phyloP scores from a whole-genome alignment of 2,329 filamentous ascomycete species.

The Arachnomyces sp. region DNA sequence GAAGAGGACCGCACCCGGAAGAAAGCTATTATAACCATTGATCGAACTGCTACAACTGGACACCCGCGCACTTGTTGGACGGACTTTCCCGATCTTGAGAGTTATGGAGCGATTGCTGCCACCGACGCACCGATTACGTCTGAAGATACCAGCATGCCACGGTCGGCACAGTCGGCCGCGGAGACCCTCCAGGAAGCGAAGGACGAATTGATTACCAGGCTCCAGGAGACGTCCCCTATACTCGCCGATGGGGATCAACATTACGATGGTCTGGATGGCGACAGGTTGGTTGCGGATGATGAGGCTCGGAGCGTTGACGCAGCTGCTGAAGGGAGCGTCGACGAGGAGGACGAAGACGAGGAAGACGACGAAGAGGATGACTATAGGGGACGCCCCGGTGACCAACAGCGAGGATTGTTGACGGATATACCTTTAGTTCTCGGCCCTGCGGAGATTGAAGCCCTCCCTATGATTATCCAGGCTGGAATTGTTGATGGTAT shows the following conservation, averaged over 20 bases:
- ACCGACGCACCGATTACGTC: slow-evolving; percentile 33
- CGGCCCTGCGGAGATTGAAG: slow-evolving; percentile 90
- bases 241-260: slow-evolving; percentile 32
- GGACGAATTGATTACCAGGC: slow-evolving; percentile 42
- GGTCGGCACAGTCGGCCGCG: slow-evolving; percentile 40
- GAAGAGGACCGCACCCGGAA: slow-evolving; percentile 31
- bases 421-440: slow-evolving; percentile 93
- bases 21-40: slow-evolving; percentile 34
- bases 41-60: slow-evolving; percentile 31
- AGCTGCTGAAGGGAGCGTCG: slow-evolving; percentile 36
- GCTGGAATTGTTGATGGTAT: slow-evolving; percentile 83
- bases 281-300: slow-evolving; percentile 35
- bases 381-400: slow-evolving; percentile 42
- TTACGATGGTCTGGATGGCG: slow-evolving; percentile 33
- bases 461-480: slow-evolving; percentile 94
- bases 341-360: slow-evolving; percentile 45
- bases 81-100: slow-evolving; percentile 36
- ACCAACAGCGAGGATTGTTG: slow-evolving; percentile 63
- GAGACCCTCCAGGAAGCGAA: slow-evolving; percentile 44
- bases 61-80: slow-evolving; percentile 36
- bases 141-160: slow-evolving; percentile 39
- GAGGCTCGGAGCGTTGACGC: slow-evolving; percentile 35
- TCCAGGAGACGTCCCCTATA: slow-evolving; percentile 38
- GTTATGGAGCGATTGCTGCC: slow-evolving; percentile 30
- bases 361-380: slow-evolving; percentile 46